These are phyloP conservation scores for Ophioceras dolichostomum DNA, from an alignment of 2,329 filamentous ascomycete species.

Conservation along the genomic window DNA sequence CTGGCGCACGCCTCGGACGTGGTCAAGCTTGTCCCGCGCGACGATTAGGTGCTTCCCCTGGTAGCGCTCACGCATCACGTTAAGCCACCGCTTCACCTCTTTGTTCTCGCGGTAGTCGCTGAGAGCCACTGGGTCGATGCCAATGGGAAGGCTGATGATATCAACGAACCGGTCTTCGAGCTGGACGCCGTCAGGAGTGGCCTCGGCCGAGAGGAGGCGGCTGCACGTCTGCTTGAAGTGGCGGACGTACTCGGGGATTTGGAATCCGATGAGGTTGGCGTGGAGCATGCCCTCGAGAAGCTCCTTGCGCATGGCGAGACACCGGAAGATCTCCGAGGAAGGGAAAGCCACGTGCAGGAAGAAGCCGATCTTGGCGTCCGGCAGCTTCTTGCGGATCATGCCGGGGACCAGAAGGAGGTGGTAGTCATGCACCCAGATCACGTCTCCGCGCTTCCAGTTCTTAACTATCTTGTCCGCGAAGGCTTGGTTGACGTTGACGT, in stretches of 20 bases:
- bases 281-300: slow-evolving; percentile 87
- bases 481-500: slow-evolving; percentile 81
- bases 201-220: slow-evolving; percentile 79
- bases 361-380: slow-evolving; percentile 91
- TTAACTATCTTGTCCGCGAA: slow-evolving; percentile 85
- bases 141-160: slow-evolving; percentile 74
- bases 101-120: slow-evolving; percentile 56
- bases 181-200: slow-evolving; percentile 76
- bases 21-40: slow-evolving; percentile 86
- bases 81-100: slow-evolving; percentile 68
- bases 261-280: slow-evolving; percentile 85
- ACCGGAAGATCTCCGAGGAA: slow-evolving; percentile 91
- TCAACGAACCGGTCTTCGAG: slow-evolving; percentile 90
- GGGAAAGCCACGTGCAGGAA: slow-evolving; percentile 93
- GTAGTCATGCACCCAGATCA: slow-evolving; percentile 94
- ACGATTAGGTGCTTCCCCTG: slow-evolving; percentile 84
- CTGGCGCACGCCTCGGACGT: slow-evolving; percentile 82
- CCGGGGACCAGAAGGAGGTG: slow-evolving; percentile 78
- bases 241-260: slow-evolving; percentile 83
- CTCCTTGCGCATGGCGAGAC: slow-evolving; percentile 74
- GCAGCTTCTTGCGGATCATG: slow-evolving; percentile 82
- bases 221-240: slow-evolving; percentile 96
- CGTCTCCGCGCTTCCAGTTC: slow-evolving; percentile 87
- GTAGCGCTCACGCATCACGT: slow-evolving; percentile 72
- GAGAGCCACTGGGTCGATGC: slow-evolving; percentile 74